Percentiles rank a stretch among this genome's conserved stretches.
These are phyloP conservation scores for Aspergillus haitiensis DNA, from an alignment of 495 filamentous ascomycete genomes.

Conservation along the genomic window DNA sequence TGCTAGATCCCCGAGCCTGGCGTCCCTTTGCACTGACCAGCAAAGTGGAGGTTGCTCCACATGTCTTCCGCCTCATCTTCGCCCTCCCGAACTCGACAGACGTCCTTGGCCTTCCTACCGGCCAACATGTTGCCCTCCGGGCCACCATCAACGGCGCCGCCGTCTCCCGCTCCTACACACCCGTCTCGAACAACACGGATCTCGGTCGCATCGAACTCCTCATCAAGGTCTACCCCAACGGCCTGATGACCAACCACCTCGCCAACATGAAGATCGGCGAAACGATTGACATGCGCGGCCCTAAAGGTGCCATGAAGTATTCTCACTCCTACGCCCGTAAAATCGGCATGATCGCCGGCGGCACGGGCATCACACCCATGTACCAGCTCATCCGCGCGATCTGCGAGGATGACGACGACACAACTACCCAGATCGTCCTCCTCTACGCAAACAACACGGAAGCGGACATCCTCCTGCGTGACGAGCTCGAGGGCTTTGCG, in stretches of 20 bases:
- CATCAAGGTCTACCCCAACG: conserved; percentile 50
- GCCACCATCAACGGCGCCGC: conserved; percentile 43
- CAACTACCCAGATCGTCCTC: conserved; percentile 41
- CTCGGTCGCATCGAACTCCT: conserved; percentile 47
- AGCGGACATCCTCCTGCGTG: conserved; percentile 40
- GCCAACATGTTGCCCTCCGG: conserved; percentile 54
- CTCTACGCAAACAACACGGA: conserved; percentile 48
- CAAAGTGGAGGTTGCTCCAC: conserved; percentile 44
- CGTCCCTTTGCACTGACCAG: conserved; percentile 41
- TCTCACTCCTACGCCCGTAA: conserved; percentile 29
- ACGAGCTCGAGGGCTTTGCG: conserved; percentile 51
- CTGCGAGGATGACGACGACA: conserved; percentile 48
- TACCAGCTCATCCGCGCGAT: conserved; percentile 55
- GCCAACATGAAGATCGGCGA: conserved; percentile 42
- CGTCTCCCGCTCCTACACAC: conserved; percentile 52
- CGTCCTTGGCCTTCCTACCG: conserved; percentile 53
- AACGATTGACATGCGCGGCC: conserved; percentile 47
- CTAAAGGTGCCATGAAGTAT: conserved; percentile 52
- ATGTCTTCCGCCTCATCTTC: conserved; percentile 51
- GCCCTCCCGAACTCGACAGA: conserved; percentile 40
- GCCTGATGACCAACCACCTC: conserved; percentile 50
- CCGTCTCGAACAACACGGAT: conserved; percentile 53
- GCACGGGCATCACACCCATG: conserved; percentile 59
- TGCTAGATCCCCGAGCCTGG: conserved; percentile 40
- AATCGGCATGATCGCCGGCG: conserved; percentile 54